These are phyloP conservation scores for Backusella morwellensis DNA, from an alignment of 192 early-diverging fungal species.

Conservation along the genomic window DNA sequence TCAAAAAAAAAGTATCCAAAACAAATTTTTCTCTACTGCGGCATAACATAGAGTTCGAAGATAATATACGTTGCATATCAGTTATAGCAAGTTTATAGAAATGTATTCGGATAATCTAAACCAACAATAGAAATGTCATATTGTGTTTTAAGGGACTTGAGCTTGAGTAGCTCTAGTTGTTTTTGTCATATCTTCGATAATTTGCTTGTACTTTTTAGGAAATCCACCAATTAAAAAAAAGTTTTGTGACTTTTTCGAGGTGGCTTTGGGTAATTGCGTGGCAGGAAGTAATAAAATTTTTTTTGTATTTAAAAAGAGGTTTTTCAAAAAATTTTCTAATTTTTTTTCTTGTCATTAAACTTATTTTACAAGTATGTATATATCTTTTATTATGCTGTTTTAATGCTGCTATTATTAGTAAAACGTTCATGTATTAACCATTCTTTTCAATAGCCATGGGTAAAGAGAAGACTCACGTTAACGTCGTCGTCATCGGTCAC, in stretches of 20 bases:
- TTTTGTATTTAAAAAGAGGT: not conserved
- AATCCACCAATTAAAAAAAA: not conserved
- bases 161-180: not conserved
- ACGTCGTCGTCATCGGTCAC: conserved; percentile 98
- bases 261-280: not conserved
- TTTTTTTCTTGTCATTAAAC: conserved; percentile 1
- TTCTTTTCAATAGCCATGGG: conserved; percentile 21
- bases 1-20: not conserved
- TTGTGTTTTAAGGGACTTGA: not conserved
- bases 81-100: not conserved
- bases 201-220: not conserved
- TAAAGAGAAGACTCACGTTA: conserved; percentile 91
- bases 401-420: not conserved
- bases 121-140: not conserved
- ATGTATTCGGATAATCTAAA: not conserved
- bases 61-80: not conserved
- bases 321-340: not conserved
- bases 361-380: conserved; percentile 11
- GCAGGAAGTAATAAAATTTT: not conserved
- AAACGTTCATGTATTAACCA: not conserved
- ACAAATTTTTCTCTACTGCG: not conserved
- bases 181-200: not conserved
- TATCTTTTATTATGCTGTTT: not conserved
- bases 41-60: not conserved
- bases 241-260: not conserved